A percentile compares a stretch with the other conserved stretches of the same genome.
Conservation (phyloP, 2,329 filamentous ascomycete genomes). For the Pseudopyrenochaeta lycopersici region DNA sequence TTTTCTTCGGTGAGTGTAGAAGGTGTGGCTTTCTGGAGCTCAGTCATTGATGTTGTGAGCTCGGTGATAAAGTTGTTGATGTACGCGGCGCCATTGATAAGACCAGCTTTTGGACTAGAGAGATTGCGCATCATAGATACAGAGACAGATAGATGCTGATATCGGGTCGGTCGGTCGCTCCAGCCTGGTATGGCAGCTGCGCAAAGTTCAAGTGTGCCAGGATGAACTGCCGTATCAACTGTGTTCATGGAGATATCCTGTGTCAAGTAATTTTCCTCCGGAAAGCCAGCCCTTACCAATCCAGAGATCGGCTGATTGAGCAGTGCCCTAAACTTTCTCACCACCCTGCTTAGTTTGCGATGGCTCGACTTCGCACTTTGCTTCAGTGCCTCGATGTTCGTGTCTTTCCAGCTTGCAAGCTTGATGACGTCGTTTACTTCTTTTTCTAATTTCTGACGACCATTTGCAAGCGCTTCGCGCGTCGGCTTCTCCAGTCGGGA, state of each 20-base stretch:
- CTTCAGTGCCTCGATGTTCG: conserved; percentile 86
- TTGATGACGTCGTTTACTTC: conserved; percentile 93
- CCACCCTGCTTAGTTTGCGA: conserved; percentile 87
- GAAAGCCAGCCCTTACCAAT: conserved; percentile 55
- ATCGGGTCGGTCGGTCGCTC: conserved; percentile 65
- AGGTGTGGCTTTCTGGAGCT: conserved; percentile 86
- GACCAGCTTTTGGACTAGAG: conserved; percentile 61
- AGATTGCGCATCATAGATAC: conserved; percentile 77
- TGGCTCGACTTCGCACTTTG: conserved; percentile 93
- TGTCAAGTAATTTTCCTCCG: conserved; percentile 31
- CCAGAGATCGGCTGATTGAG: conserved; percentile 78
- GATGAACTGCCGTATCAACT: conserved; percentile 20
- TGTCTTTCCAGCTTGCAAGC: conserved; percentile 97
- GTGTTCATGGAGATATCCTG: conserved; percentile 17
- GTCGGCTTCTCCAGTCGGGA: conserved; percentile 74
- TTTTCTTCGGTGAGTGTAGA: conserved; percentile 84
- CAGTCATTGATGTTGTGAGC: conserved; percentile 72
- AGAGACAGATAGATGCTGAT: conserved; percentile 75
- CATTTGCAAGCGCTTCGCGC: conserved; percentile 70
- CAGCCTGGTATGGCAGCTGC: conserved; percentile 37
- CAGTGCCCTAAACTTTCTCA: conserved; percentile 86
- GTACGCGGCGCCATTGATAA: conserved; percentile 65
- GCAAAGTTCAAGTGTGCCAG: conserved; percentile 30
- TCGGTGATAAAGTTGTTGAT: conserved; percentile 75
- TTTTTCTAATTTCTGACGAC: conserved; percentile 82